These are phyloP conservation scores for Alternaria gaisen DNA, from an alignment of 2,329 filamentous ascomycete species.

Conservation along the genomic window DNA sequence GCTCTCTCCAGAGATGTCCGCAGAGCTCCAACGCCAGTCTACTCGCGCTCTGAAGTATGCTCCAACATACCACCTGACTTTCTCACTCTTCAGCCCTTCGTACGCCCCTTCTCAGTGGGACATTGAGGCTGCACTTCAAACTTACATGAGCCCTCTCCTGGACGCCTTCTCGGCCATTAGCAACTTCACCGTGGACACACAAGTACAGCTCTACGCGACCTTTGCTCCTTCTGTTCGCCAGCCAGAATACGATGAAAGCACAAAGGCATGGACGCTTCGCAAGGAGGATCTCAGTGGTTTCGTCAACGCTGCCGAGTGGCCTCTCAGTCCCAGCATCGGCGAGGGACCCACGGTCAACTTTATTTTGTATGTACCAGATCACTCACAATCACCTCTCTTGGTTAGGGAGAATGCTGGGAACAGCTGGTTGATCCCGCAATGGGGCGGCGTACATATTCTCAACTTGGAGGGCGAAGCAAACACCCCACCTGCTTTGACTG, in stretches of 20 bases:
- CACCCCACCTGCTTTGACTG: conserved; percentile 63
- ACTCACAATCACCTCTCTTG: conserved; percentile 67
- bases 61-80: conserved; percentile 92
- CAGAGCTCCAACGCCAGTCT: conserved; percentile 72
- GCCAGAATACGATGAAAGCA: conserved; percentile 62
- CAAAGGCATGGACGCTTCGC: conserved; percentile 72
- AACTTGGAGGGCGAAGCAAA: conserved; percentile 57
- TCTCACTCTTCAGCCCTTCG: conserved; percentile 89
- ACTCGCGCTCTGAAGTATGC: conserved; percentile 90
- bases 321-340: conserved; percentile 91
- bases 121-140: conserved; percentile 79
- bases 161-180: conserved; percentile 82
- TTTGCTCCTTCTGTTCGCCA: conserved; percentile 69
- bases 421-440: conserved; percentile 95
- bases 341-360: conserved; percentile 95
- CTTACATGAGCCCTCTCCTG: conserved; percentile 84
- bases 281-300: conserved; percentile 92
- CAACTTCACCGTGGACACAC: conserved; percentile 95
- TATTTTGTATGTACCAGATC: conserved; percentile 85
- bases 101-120: conserved; percentile 87
- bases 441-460: conserved; percentile 81
- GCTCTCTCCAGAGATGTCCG: conserved; percentile 53
- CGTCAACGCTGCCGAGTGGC: conserved; percentile 98
- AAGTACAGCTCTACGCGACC: conserved; percentile 89
- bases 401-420: conserved; percentile 69